These are phyloP conservation scores for Russula ochroleuca DNA, from an alignment of 768 basidiomycete species.

Conservation along the genomic window DNA sequence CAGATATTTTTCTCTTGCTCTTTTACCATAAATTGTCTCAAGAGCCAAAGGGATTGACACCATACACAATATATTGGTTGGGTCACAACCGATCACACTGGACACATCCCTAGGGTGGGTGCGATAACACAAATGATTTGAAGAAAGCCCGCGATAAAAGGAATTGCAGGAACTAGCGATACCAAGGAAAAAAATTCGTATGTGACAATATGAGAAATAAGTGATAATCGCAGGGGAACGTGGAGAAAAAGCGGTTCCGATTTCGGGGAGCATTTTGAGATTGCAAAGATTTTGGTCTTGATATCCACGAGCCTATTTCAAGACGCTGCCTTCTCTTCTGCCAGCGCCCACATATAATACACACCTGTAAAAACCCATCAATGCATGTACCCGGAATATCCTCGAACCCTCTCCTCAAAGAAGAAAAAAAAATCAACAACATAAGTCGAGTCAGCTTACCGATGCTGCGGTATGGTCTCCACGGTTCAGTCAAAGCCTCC, in stretches of 20 bases:
- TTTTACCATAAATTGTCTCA: no score
- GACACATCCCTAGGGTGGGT: no score
- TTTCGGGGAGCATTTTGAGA: not conserved
- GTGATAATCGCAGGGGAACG: not conserved
- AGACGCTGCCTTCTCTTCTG: conserved; percentile 37
- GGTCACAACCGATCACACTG: not conserved
- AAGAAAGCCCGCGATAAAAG: not conserved
- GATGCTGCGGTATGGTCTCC: conserved; percentile 80
- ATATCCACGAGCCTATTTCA: not conserved
- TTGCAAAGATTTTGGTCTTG: not conserved
- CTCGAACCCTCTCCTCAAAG: conserved; percentile 2
- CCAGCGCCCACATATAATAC: conserved; percentile 86
- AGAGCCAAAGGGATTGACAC: no score
- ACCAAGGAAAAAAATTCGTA: not conserved
- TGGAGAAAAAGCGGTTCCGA: not conserved
- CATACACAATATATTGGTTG: no score
- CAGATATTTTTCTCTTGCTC: no score
- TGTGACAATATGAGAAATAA: not conserved
- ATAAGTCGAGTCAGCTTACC: conserved; percentile 43
- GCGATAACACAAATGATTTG: not conserved
- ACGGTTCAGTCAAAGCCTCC: conserved; percentile 66
- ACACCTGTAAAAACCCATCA: conserved; percentile 45
- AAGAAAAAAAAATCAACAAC: not conserved
- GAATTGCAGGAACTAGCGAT: not conserved
- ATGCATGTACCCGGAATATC: not conserved